Conservation (phyloP, 2,329 filamentous ascomycete genomes). For the Penicillium vulpinum region DNA sequence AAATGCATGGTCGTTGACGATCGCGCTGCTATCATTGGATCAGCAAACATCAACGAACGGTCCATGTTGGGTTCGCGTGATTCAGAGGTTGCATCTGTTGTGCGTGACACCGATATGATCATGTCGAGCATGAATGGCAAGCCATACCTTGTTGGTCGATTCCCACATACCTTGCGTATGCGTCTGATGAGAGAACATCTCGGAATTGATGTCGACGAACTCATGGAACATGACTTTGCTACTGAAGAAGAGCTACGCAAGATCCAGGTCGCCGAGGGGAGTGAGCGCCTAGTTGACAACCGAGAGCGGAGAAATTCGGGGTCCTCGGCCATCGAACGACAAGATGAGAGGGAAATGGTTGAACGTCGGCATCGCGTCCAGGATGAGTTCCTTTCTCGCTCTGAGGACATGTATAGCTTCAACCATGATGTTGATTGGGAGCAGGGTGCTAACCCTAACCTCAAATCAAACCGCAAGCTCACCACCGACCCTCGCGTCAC, state of each 20-base stretch:
- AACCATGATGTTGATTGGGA: constrained; percentile 72
- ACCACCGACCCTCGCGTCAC: constrained; percentile 61
- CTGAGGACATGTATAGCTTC: constrained; percentile 64
- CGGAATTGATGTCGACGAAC: constrained; percentile 89
- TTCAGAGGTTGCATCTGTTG: constrained; percentile 85
- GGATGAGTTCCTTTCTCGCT: constrained; percentile 56
- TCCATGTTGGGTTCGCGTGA: constrained; percentile 92
- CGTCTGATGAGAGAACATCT: constrained; percentile 95
- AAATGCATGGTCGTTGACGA: constrained; percentile 97
- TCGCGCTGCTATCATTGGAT: constrained; percentile 87
- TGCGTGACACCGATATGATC: constrained; percentile 90
- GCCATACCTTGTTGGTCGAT: constrained; percentile 86
- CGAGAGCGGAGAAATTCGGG: constrained; percentile 30
- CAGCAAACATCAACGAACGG: constrained; percentile 97
- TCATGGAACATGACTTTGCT: constrained; percentile 74
- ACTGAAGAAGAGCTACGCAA: constrained; percentile 63
- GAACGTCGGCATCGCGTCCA: constrained; percentile 49
- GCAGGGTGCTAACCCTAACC: constrained; percentile 58
- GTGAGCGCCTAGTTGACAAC: constrained; percentile 20
- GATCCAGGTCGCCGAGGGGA: constrained; percentile 59
- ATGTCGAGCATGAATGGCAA: constrained; percentile 87
- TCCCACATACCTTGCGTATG: constrained; percentile 88
- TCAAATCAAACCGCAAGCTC: constrained; percentile 55
- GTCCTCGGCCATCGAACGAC: constrained; percentile 37
- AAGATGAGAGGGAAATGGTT: constrained; percentile 44